These are phyloP conservation scores for Leccinum pellstonianum DNA, from an alignment of 768 basidiomycete genomes.

Conservation along the genomic window DNA sequence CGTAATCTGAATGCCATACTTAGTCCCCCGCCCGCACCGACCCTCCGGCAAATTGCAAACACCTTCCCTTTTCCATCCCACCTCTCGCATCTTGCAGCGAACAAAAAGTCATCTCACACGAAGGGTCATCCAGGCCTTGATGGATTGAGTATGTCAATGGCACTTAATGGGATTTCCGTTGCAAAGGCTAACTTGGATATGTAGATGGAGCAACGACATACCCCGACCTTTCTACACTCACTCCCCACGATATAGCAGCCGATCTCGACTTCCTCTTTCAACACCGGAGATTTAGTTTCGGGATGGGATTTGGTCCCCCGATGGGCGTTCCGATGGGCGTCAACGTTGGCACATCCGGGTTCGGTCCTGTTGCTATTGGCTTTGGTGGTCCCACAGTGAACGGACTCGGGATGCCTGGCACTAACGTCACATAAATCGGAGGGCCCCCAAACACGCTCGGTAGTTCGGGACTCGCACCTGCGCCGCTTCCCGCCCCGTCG, in stretches of 20 bases:
- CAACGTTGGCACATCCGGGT: conserved; percentile 18
- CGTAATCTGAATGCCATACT: conserved; percentile 45
- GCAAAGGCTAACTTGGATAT: conserved; percentile 22
- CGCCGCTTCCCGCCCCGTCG: conserved; percentile 6
- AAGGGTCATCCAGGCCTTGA: conserved; percentile 22
- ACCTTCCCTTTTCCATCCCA: conserved; percentile 48
- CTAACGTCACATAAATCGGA: conserved; percentile 9
- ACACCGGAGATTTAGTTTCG: conserved; percentile 32
- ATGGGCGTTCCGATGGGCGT: conserved; percentile 22
- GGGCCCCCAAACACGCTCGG: conserved; percentile 9
- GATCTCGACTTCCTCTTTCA: conserved; percentile 58
- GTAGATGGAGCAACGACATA: conserved; percentile 43
- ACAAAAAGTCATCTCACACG: conserved; percentile 18
- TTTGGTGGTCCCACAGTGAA: conserved; percentile 22
- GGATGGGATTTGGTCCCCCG: conserved; percentile 26
- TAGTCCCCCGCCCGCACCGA: conserved; percentile 54
- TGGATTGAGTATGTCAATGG: conserved; percentile 17
- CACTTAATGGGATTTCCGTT: conserved; percentile 6
- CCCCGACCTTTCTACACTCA: conserved; percentile 39
- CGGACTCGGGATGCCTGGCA: conserved; percentile 19
- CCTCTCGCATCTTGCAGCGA: conserved; percentile 22
- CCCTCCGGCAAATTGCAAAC: conserved; percentile 66
- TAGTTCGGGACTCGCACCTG: conserved; percentile 9
- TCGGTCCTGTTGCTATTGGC: conserved; percentile 16
- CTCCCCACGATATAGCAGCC: conserved; percentile 45